Percentiles rank a stretch among this genome's conserved stretches.
Evolutionary conservation across 495 filamentous ascomycete genomes (phyloP).

Genomic region (Aspergillus mulundensis): DNA sequence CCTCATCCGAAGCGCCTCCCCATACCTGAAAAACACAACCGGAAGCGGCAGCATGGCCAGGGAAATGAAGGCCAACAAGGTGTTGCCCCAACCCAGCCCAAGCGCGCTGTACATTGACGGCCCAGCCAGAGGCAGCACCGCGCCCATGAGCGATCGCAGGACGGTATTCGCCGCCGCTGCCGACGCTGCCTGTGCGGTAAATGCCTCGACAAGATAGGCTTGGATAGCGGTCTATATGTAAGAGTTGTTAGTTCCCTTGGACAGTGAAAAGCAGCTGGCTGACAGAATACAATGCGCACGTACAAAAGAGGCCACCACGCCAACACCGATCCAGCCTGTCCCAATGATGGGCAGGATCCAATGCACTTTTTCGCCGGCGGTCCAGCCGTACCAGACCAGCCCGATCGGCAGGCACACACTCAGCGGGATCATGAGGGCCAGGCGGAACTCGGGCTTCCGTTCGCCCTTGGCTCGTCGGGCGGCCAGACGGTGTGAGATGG

Average conservation of each 20-base stretch:
- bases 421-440: conserved; percentile 39
- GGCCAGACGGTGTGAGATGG: not conserved
- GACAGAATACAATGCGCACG: no score
- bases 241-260: no score
- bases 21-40: not conserved
- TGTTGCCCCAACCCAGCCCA: conserved; percentile 54
- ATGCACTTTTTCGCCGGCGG: conserved; percentile 44
- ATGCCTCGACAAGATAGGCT: conserved; percentile 61
- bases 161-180: conserved; percentile 20
- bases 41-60: conserved; percentile 47
- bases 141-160: conserved; percentile 12
- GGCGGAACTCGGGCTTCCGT: conserved; percentile 23
- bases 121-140: conserved; percentile 46
- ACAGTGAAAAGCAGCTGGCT: no score
- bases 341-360: conserved; percentile 50
- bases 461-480: not conserved
- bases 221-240: no score
- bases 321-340: conserved; percentile 41
- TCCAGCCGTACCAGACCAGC: conserved; percentile 65
- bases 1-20: not conserved
- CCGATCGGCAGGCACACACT: conserved; percentile 52
- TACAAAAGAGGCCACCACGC: conserved; percentile 49
- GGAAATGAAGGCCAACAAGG: conserved; percentile 50
- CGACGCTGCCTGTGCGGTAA: conserved; percentile 56
- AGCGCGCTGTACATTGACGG: conserved; percentile 42